These are phyloP conservation scores for Entelexis sorbosivorans DNA, from an alignment of 1,139 yeast species.

Conservation along the genomic window DNA sequence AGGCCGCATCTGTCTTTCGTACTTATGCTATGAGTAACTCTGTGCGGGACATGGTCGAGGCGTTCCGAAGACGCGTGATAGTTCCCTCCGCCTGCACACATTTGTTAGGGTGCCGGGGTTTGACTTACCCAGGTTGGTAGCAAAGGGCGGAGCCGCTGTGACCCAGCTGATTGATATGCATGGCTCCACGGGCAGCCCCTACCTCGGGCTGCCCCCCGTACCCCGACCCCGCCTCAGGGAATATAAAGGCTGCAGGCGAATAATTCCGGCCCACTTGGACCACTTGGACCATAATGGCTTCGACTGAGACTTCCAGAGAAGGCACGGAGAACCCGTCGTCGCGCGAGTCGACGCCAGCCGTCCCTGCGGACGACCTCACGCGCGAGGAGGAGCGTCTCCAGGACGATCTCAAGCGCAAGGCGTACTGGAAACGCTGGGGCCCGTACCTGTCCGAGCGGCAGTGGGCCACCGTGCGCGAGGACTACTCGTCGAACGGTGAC, in stretches of 20 bases:
- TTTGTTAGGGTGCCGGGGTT: not conserved
- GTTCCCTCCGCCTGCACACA: not conserved
- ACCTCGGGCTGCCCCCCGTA: not conserved
- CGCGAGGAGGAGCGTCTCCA: conserved; percentile 56
- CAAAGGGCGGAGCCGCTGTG: conserved; percentile 1
- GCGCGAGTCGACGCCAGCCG: conserved; percentile 10
- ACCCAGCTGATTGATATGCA: conserved; percentile 1
- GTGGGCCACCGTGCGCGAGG: conserved; percentile 94
- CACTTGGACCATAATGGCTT: not conserved
- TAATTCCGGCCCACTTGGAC: not conserved
- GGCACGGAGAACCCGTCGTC: not conserved
- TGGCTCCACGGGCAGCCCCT: not conserved
- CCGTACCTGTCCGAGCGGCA: conserved; percentile 84
- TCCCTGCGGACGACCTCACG: conserved; percentile 1
- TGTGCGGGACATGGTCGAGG: too few species aligned
- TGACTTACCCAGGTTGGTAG: not conserved
- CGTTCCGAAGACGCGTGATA: too few species aligned
- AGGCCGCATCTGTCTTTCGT: too few species aligned
- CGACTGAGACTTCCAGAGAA: not conserved
- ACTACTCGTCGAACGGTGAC: conserved; percentile 72
- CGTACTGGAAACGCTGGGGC: conserved; percentile 86
- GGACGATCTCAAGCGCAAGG: conserved; percentile 43
- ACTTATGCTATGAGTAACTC: too few species aligned
- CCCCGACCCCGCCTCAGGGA: not conserved
- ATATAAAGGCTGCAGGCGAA: not conserved